These are phyloP conservation scores for Boletus pseudo-olivaceus DNA, from an alignment of 768 basidiomycete genomes.

Conservation along the genomic window DNA sequence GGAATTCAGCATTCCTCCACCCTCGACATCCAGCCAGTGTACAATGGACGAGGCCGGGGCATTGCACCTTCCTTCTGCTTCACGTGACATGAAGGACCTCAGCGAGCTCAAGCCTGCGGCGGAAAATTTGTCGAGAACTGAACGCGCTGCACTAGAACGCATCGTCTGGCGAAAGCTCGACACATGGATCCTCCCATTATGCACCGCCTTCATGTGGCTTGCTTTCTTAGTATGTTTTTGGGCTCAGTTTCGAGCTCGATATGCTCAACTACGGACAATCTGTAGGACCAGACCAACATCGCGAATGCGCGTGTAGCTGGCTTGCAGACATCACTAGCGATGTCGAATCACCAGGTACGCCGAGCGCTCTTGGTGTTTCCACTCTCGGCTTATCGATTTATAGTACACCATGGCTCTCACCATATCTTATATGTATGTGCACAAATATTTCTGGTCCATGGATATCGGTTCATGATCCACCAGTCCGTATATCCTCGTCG, in stretches of 20 bases:
- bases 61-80: neutral
- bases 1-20: neutral
- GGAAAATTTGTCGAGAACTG: conserved; percentile 4
- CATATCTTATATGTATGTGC: conserved; percentile 25
- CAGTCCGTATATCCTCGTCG: conserved; percentile 50
- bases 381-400: neutral
- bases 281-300: conserved; percentile 43
- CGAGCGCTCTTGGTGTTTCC: neutral
- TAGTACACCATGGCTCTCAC: conserved; percentile 36
- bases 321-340: conserved; percentile 47
- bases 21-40: neutral
- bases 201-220: conserved; percentile 48
- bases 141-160: conserved; percentile 28
- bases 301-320: conserved; percentile 62
- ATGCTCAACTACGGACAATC: neutral
- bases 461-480: neutral
- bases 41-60: neutral
- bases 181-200: conserved; percentile 44
- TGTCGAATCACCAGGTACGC: conserved; percentile 28
- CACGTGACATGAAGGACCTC: neutral
- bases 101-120: neutral
- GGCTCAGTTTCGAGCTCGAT: neutral
- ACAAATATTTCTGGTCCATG: neutral
- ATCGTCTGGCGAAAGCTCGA: conserved; percentile 51
- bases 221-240: conserved; percentile 43